Conservation (phyloP, 75 land plant genomes). For the Picea glauca region DNA sequence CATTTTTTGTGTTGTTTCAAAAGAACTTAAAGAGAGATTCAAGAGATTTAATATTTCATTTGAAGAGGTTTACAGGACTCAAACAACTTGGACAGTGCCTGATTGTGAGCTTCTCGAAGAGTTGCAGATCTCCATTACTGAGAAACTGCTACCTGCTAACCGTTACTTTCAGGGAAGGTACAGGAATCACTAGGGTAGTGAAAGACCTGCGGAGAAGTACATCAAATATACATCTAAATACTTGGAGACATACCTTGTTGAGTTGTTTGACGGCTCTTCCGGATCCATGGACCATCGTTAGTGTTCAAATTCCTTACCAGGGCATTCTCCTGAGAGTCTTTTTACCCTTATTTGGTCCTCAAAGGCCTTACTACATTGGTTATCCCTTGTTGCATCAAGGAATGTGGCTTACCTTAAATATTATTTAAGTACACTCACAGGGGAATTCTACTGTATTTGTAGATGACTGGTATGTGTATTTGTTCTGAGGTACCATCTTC, state of each 20-base stretch:
- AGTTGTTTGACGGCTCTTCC: constrained; percentile 39
- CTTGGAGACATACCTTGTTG: constrained; percentile 45
- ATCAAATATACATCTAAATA: constrained; percentile 85
- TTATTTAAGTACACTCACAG: no score
- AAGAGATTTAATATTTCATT: constrained; percentile 78
- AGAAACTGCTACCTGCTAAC: constrained; percentile 80
- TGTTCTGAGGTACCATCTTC: neutral
- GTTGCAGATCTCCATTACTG: constrained; percentile 67
- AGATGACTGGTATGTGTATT: neutral
- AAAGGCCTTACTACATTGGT: no score
- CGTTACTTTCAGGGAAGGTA: constrained; percentile 78
- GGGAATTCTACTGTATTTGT: no score
- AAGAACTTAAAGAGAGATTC: constrained; percentile 74
- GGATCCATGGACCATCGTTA: constrained; percentile 21
- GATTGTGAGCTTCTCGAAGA: constrained; percentile 85
- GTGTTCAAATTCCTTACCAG: neutral
- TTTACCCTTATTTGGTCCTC: neutral
- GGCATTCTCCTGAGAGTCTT: neutral
- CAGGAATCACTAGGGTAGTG: constrained; percentile 16
- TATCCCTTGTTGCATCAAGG: no score
- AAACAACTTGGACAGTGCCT: constrained; percentile 77
- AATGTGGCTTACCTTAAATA: no score
- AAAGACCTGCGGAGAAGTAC: constrained; percentile 57
- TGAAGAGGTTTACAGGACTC: constrained; percentile 73
- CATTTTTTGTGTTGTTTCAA: neutral